phyloP scores from a whole-genome alignment of 2,329 filamentous ascomycete species.

The Fusarium sp. region DNA sequence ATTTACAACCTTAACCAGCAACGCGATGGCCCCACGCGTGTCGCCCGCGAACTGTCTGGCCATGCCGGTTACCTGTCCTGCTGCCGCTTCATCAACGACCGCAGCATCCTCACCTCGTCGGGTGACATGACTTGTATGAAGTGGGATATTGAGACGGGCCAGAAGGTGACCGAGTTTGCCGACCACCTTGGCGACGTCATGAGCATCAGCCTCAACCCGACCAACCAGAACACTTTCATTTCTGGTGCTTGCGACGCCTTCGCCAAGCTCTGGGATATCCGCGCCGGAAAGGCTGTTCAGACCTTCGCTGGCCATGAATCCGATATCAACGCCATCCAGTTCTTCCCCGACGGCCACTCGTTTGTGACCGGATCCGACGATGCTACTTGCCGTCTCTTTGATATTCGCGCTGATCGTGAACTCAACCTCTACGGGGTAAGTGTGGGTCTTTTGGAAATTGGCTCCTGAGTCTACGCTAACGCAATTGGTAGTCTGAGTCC shows the following conservation, averaged over 20 bases:
- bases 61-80: conserved; percentile 98
- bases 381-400: conserved; percentile 95
- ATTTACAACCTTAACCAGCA: conserved; percentile 98
- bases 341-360: conserved; percentile 98
- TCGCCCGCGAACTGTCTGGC: conserved; percentile 93
- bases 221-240: conserved; percentile 99
- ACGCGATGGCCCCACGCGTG: conserved; percentile 95
- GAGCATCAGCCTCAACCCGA: conserved; percentile 99
- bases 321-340: conserved; percentile 99
- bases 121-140: conserved; percentile 99
- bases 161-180: conserved; percentile 97
- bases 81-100: conserved; percentile 99
- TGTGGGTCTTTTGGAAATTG: conserved; percentile 37
- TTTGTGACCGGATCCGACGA: conserved; percentile 99
- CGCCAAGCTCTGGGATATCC: conserved; percentile 98
- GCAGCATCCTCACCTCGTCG: conserved; percentile 96
- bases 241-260: conserved; percentile 99
- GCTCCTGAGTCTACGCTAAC: conserved; percentile 30
- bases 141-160: conserved; percentile 98
- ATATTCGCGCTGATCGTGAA: conserved; percentile 93
- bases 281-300: conserved; percentile 97
- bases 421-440: conserved; percentile 76
- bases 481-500: conserved; percentile 81
- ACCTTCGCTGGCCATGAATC: conserved; percentile 99
- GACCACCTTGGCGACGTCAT: conserved; percentile 99